phyloP scores from a whole-genome alignment of 345 rosid genomes.

The Arabis hirsuta region DNA sequence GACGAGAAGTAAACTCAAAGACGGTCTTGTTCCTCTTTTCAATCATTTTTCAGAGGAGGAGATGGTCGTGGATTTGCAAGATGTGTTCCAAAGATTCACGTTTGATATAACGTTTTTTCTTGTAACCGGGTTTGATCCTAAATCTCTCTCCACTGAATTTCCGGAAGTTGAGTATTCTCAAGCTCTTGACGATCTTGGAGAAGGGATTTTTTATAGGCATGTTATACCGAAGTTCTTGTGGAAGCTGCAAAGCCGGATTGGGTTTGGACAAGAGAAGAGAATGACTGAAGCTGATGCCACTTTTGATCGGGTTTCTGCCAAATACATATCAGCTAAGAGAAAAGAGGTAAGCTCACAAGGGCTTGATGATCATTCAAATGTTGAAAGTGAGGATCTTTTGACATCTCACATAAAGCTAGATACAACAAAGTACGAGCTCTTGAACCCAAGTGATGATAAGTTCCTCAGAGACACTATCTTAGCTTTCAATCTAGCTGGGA shows the following conservation, averaged over 20 bases:
- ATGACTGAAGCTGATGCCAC: conserved; percentile 39
- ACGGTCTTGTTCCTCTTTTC: conserved; percentile 41
- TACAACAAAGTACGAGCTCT: conserved; percentile 17
- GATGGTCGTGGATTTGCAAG: conserved; percentile 46
- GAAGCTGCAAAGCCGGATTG: conserved; percentile 46
- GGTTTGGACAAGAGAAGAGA: conserved; percentile 48
- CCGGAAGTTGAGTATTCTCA: conserved; percentile 37
- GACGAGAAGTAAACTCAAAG: conserved; percentile 21
- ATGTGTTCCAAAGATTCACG: conserved; percentile 47
- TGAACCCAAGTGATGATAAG: conserved; percentile 38
- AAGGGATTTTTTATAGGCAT: conserved; percentile 32
- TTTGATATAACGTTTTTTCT: conserved; percentile 47
- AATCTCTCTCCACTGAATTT: conserved; percentile 40
- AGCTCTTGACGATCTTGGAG: conserved; percentile 46
- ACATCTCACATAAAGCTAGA: conserved; percentile 43
- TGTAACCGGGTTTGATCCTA: conserved; percentile 54
- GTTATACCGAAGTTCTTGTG: conserved; percentile 42
- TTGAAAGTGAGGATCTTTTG: conserved; percentile 45
- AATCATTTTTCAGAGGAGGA: conserved; percentile 31
- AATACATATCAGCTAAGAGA: conserved; percentile 41
- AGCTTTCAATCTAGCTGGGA: conserved; percentile 55
- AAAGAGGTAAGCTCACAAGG: conserved; percentile 35
- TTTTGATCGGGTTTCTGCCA: conserved; percentile 23
- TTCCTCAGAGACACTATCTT: conserved; percentile 55
- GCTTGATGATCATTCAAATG: background rate